phyloP scores from a whole-genome alignment of 495 filamentous ascomycete genomes.

The Chaetomium fimeti region DNA sequence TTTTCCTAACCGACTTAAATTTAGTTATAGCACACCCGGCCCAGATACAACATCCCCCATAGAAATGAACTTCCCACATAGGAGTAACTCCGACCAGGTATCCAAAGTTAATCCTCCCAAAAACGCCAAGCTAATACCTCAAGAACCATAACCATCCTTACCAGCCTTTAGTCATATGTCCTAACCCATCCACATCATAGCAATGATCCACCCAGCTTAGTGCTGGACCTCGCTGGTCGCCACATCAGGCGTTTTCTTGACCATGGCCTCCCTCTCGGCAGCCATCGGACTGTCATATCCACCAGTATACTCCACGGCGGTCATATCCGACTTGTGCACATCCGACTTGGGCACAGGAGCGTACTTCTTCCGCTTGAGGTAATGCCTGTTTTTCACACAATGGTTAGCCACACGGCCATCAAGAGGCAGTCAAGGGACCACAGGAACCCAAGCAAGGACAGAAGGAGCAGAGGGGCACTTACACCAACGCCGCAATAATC shows the following conservation, averaged over 20 bases:
- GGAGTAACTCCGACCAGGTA: no score
- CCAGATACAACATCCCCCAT: no score
- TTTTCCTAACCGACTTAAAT: no score
- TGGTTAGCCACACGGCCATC: not conserved
- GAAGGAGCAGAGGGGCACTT: not conserved
- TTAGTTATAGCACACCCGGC: no score
- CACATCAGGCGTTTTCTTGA: constrained; percentile 8
- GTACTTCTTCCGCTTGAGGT: not conserved
- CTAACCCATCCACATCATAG: not conserved
- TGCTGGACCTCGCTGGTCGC: not conserved
- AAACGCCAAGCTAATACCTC: no score
- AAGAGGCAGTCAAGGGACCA: no score
- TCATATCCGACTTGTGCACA: constrained; percentile 15
- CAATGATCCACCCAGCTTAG: not conserved
- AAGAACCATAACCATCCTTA: no score
- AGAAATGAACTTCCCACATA: no score
- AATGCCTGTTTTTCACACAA: not conserved
- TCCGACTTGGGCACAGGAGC: constrained; percentile 15
- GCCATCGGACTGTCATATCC: constrained; percentile 15
- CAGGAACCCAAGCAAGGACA: no score
- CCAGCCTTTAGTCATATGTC: not conserved
- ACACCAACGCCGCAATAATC: constrained; percentile 8
- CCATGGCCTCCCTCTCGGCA: constrained; percentile 6
- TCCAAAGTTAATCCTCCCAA: no score
- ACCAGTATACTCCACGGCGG: constrained; percentile 8